Conservation (phyloP, 176 grass and related monocot genomes). For the Olyra latifolia region DNA sequence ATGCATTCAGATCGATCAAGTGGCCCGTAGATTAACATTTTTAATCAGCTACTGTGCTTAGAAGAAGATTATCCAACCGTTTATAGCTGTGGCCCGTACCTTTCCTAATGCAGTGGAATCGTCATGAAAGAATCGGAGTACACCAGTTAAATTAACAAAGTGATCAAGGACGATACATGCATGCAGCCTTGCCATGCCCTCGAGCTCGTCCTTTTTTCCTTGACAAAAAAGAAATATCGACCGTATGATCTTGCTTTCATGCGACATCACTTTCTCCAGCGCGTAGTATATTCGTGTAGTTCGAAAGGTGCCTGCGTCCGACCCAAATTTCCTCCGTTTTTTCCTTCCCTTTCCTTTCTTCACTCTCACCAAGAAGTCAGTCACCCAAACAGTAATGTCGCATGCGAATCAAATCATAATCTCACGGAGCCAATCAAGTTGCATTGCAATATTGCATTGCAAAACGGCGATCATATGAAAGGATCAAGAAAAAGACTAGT, state of each 20-base stretch:
- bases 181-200: neutral
- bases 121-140: neutral
- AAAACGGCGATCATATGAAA: neutral
- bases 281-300: slow-evolving; percentile 35
- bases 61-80: slow-evolving; percentile 16
- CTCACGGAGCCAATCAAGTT: neutral
- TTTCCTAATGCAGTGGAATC: neutral
- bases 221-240: neutral
- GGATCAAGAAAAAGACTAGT: neutral
- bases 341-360: slow-evolving; percentile 9
- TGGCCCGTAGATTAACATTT: neutral
- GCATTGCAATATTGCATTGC: neutral
- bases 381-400: neutral
- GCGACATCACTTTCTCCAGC: slow-evolving; percentile 35
- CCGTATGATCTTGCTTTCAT: slow-evolving; percentile 27
- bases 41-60: neutral
- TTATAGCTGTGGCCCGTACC: neutral
- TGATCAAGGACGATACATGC: neutral
- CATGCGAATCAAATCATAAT: neutral
- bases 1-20: neutral
- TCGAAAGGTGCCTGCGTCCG: slow-evolving; percentile 25
- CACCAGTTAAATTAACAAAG: neutral
- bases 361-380: neutral
- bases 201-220: slow-evolving; percentile 28
- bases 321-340: neutral